These are phyloP conservation scores for Spergularia bocconei DNA, from an alignment of 148 eudicot species.

Conservation along the genomic window DNA sequence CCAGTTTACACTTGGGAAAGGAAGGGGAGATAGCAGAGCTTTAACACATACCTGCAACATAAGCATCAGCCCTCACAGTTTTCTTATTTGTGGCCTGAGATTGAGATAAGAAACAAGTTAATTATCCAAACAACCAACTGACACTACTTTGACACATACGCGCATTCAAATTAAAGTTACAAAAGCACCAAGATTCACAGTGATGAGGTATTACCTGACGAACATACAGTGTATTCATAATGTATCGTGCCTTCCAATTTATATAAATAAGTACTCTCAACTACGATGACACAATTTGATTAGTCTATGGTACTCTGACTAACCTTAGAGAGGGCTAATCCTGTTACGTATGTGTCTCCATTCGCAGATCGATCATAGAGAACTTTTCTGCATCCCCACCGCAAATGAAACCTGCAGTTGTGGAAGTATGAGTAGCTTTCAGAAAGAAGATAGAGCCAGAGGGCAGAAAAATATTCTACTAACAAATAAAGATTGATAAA, in stretches of 20 bases:
- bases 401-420: constrained; percentile 71
- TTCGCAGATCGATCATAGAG: constrained; percentile 66
- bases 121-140: neutral
- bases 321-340: constrained; percentile 90
- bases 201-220: neutral
- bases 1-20: constrained; percentile 1
- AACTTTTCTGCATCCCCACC: constrained; percentile 98
- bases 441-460: neutral
- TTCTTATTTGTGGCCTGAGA: constrained; percentile 92
- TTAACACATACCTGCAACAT: constrained; percentile 73
- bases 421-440: constrained; percentile 5
- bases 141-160: neutral
- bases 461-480: neutral
- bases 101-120: constrained; percentile 27
- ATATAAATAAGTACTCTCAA: neutral
- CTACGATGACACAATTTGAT: neutral
- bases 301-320: neutral
- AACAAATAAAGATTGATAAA: neutral
- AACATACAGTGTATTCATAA: neutral
- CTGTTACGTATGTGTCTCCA: constrained; percentile 75
- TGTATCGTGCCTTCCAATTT: neutral
- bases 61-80: constrained; percentile 87
- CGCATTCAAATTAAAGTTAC: neutral
- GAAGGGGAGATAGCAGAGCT: neutral
- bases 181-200: neutral